Base-by-base conservation (phyloP, 2,329 filamentous ascomycete species). In the Microcera coccophila region DNA sequence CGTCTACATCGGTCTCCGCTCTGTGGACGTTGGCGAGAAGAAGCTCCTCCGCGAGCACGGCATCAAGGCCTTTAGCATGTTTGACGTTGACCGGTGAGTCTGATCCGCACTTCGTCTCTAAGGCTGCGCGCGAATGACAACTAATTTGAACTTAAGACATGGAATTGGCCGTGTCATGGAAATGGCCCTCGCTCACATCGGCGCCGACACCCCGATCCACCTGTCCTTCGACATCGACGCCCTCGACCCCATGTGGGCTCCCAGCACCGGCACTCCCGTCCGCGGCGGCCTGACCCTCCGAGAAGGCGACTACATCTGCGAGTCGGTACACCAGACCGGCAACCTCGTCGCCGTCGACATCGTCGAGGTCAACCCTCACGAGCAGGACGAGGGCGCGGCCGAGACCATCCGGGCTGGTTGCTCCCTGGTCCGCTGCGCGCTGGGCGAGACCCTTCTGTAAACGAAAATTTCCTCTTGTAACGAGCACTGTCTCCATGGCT, bases 11-110 rank as follows among this genome's bases (percentile, higher is more conserved):
- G 93, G 90, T 22, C 75, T 98, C 59, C 78, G 93, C 32, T 93
- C 97, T 62, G 90, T 97, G 21, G 93, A 98, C 64, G 69, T 79
- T n/a, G 87, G 82, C 32, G 93, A 98, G 82, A 97, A 96, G 84
- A 79, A 82, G 71, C 87, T 96, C 48, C 72, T 98, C 51, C 78
- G 84, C 44, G 88, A 97, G 53, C 75, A 97, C 61, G 84, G 85
- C 32, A 93, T 98, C 73, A 91, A 88, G 74, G 91, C 91, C 4
- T 98, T 97, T 62, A 91, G 85, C 71, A 98, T 98, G 93, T 93
- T 95, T 64, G 93, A 98, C 63, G 86, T 98, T 66, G 93, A 98
- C 68, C 78, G 81, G 85, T 89, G 72, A 58, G 77, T 62, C 38
- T 18, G 10, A 28, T 38, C 37, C n/a, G 33, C 17, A 19, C 33